Percentiles rank a stretch among this genome's conserved stretches.
Evolutionary conservation across 2,329 filamentous ascomycete species (phyloP).

Genomic region (Ceratocystis papillata): DNA sequence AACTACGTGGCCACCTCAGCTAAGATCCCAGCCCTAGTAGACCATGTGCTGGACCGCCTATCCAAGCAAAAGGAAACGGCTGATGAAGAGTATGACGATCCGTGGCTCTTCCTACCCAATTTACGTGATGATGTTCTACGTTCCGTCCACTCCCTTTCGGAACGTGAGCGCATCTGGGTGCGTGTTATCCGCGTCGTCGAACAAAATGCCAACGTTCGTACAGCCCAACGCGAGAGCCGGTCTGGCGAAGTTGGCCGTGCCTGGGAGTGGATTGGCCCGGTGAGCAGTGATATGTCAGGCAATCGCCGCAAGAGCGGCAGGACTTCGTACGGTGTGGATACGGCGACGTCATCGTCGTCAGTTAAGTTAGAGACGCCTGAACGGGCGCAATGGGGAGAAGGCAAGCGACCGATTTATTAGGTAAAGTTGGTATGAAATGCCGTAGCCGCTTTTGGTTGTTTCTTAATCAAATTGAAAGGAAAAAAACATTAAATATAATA

Average conservation of each 20-base stretch:
- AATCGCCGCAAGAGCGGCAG: constrained; percentile 33
- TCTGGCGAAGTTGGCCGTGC: constrained; percentile 56
- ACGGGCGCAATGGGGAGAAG: constrained; percentile 35
- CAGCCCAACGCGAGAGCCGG: constrained; percentile 54
- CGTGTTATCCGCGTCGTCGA: constrained; percentile 77
- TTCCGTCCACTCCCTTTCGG: constrained; percentile 62
- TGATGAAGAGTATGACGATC: constrained; percentile 54
- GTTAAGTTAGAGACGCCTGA: constrained; percentile 27
- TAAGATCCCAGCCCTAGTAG: constrained; percentile 71
- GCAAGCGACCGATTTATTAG: constrained; percentile 35
- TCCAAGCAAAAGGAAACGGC: constrained; percentile 76
- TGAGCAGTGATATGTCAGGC: constrained; percentile 35
- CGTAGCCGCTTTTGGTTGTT: constrained; percentile 20
- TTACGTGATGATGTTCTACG: constrained; percentile 83
- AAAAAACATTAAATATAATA: not conserved
- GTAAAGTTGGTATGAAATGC: constrained; percentile 5
- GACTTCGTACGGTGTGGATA: constrained; percentile 41
- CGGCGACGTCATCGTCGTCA: constrained; percentile 26
- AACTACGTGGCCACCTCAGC: constrained; percentile 54
- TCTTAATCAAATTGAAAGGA: constrained; percentile 12
- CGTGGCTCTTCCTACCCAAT: constrained; percentile 78
- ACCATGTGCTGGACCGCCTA: constrained; percentile 71
- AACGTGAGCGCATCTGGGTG: constrained; percentile 74
- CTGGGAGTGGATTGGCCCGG: constrained; percentile 60
- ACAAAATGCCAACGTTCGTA: constrained; percentile 83